A percentile compares a stretch with the other conserved stretches of the same genome.
phyloP scores from a whole-genome alignment of 2,329 filamentous ascomycete species.

The Thielaviopsis punctulata region DNA sequence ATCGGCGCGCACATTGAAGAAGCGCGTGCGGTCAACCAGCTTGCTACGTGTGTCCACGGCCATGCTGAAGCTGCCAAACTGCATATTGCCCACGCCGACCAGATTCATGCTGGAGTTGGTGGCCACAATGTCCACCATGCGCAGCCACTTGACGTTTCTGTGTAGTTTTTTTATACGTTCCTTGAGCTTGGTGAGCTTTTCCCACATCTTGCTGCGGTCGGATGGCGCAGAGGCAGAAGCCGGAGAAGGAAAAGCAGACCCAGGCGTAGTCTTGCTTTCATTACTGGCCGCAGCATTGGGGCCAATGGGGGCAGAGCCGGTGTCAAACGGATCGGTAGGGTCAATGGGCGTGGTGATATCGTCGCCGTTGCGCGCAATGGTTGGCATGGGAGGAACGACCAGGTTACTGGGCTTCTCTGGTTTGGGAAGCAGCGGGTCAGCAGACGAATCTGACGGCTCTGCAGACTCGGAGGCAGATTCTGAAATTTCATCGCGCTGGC shows the following conservation, averaged over 20 bases:
- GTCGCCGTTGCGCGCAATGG: slow-evolving; percentile 16
- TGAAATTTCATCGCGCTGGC: slow-evolving; percentile 17
- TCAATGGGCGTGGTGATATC: slow-evolving; percentile 13
- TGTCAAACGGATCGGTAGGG: slow-evolving; percentile 4
- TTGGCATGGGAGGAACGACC: slow-evolving; percentile 9
- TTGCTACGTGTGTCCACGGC: slow-evolving; percentile 83
- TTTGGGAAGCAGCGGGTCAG: background rate
- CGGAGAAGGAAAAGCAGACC: too few species aligned
- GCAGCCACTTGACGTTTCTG: slow-evolving; percentile 71
- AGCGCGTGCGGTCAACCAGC: slow-evolving; percentile 75
- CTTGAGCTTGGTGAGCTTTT: slow-evolving; percentile 58
- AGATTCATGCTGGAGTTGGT: slow-evolving; percentile 63
- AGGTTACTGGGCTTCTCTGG: background rate
- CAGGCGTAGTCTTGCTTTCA: slow-evolving; percentile 13
- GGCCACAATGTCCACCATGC: slow-evolving; percentile 75
- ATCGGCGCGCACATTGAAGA: slow-evolving; percentile 48
- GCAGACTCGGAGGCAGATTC: slow-evolving; percentile 8
- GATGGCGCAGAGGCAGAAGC: slow-evolving; percentile 16
- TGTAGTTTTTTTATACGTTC: slow-evolving; percentile 77
- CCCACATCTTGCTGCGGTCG: slow-evolving; percentile 59
- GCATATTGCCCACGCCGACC: slow-evolving; percentile 65
- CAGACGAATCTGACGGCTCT: background rate
- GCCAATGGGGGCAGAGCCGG: background rate
- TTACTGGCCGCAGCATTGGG: slow-evolving; percentile 12
- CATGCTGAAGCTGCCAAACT: slow-evolving; percentile 68